Conservation (phyloP, 176 grass and related monocot genomes). For the Avena eriantha region DNA sequence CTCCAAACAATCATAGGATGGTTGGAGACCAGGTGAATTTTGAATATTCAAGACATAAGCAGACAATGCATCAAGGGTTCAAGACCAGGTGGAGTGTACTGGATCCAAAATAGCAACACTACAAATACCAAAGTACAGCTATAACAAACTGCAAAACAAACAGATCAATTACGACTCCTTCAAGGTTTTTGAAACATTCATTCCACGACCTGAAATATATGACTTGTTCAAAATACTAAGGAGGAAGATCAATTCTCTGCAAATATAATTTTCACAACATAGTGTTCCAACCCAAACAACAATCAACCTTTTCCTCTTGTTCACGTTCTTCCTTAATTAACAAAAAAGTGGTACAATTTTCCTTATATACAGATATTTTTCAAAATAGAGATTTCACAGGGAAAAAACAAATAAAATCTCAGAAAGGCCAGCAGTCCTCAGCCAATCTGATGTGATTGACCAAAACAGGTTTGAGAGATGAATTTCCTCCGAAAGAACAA, state of each 20-base stretch:
- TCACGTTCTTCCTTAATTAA: background rate
- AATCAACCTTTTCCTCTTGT: slow-evolving; percentile 4
- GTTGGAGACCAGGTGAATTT: slow-evolving; percentile 14
- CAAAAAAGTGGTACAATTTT: background rate
- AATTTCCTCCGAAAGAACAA: background rate
- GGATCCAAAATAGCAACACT: slow-evolving; percentile 8
- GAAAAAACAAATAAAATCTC: background rate
- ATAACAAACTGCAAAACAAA: slow-evolving; percentile 1
- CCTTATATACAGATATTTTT: background rate
- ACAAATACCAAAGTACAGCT: background rate
- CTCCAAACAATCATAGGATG: background rate
- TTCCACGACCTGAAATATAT: background rate
- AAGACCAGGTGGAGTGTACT: slow-evolving; percentile 24
- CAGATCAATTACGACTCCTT: slow-evolving; percentile 1
- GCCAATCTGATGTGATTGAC: background rate
- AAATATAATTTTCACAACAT: slow-evolving; percentile 2
- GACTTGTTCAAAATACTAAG: background rate
- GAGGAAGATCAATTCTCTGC: background rate
- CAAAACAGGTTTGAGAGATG: slow-evolving; percentile 24
- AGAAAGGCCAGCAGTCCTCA: background rate
- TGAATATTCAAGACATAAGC: background rate
- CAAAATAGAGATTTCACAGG: slow-evolving; percentile 16
- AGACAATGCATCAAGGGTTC: slow-evolving; percentile 20
- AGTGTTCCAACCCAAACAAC: background rate
- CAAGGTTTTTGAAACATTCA: slow-evolving; percentile 32